phyloP scores from a whole-genome alignment of 164 flowering plant species.

The Magnolia officinalis region DNA sequence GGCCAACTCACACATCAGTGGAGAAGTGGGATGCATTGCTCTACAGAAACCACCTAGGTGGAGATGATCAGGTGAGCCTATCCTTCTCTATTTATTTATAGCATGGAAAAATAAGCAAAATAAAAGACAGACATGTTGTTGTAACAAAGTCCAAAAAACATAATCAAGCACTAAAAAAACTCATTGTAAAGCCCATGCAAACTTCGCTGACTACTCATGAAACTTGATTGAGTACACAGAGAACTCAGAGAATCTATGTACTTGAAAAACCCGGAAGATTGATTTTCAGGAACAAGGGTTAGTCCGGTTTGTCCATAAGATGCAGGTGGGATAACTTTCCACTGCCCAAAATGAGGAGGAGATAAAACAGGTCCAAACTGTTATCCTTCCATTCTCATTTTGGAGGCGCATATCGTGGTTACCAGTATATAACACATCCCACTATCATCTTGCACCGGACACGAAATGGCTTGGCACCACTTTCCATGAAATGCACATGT shows the following conservation, averaged over 20 bases:
- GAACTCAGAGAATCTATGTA: neutral
- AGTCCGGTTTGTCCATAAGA: neutral
- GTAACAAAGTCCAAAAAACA: neutral
- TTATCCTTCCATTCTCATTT: too few relatives aligned
- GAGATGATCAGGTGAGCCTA: conserved; percentile 66
- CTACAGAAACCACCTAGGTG: conserved; percentile 63
- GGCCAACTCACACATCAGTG: conserved; percentile 76
- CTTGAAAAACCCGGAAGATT: neutral
- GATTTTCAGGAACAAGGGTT: neutral
- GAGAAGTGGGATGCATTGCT: conserved; percentile 98
- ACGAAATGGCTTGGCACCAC: too few relatives aligned
- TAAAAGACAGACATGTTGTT: neutral
- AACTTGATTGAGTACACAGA: neutral
- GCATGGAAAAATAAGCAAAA: neutral
- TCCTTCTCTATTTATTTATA: neutral
- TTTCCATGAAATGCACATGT: too few relatives aligned
- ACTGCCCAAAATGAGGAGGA: too few relatives aligned
- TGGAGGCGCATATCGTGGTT: too few relatives aligned
- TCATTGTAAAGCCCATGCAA: too few relatives aligned
- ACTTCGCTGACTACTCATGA: neutral
- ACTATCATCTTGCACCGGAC: too few relatives aligned
- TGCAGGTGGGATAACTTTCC: neutral
- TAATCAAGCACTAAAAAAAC: neutral
- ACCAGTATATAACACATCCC: too few relatives aligned
- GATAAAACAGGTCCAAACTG: too few relatives aligned